phyloP scores from a whole-genome alignment of 495 filamentous ascomycete species.

The Podospora appendiculata region DNA sequence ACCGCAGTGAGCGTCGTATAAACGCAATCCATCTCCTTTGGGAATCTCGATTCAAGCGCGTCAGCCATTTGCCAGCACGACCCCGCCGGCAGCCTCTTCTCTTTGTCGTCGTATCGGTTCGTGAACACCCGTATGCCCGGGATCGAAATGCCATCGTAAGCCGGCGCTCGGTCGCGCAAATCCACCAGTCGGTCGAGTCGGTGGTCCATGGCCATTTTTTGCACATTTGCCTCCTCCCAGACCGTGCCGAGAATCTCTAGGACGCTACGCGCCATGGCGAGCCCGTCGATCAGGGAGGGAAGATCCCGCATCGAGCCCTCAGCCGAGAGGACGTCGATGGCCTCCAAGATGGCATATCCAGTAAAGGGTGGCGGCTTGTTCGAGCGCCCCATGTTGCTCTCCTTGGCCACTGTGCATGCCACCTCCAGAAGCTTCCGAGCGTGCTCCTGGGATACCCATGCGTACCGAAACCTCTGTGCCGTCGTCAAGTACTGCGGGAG shows the following conservation, averaged over 20 bases:
- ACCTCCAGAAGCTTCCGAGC: conserved; percentile 14
- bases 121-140: conserved; percentile 8
- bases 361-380: conserved; percentile 14
- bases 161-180: conserved; percentile 9
- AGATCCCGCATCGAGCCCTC: conserved; percentile 15
- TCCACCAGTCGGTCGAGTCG: conserved; percentile 12
- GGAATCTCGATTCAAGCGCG: conserved; percentile 14
- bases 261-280: conserved; percentile 14
- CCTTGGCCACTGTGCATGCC: conserved; percentile 12
- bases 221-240: conserved; percentile 16
- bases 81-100: neutral
- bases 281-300: conserved; percentile 9
- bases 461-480: conserved; percentile 2
- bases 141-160: neutral
- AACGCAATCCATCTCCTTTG: conserved; percentile 21
- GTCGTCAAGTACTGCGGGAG: conserved; percentile 6
- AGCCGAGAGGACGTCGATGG: conserved; percentile 19
- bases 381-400: conserved; percentile 1
- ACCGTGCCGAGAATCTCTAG: conserved; percentile 11
- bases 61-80: conserved; percentile 18
- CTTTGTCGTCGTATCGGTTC: neutral
- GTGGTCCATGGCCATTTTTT: conserved; percentile 14
- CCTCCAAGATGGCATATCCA: conserved; percentile 17
- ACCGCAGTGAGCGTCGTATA: conserved; percentile 5
- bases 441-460: conserved; percentile 11